A percentile compares a stretch with the other conserved stretches of the same genome.
Conservation (phyloP, 2,329 filamentous ascomycete species). For the Corynespora cassiicola region DNA sequence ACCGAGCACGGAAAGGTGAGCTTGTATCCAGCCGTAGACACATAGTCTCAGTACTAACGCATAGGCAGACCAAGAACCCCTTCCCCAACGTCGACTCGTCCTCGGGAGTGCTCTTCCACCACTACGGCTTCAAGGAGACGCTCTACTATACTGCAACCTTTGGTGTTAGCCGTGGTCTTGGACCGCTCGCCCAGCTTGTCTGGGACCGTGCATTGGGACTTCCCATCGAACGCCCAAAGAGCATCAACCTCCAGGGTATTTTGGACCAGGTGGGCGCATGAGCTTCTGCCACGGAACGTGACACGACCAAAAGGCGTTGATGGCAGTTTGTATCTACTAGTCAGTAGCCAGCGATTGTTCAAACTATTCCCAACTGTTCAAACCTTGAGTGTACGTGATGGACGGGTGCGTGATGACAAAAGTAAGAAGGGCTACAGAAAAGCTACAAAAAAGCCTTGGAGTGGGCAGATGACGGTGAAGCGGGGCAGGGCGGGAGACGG, state of each 20-base stretch:
- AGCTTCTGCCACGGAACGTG: too few relatives aligned
- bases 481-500: too few relatives aligned
- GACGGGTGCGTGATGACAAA: too few relatives aligned
- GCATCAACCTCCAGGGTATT: conserved; percentile 88
- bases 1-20: conserved; percentile 87
- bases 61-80: conserved; percentile 81
- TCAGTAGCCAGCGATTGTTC: too few relatives aligned
- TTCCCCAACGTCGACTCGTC: conserved; percentile 96
- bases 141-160: conserved; percentile 86
- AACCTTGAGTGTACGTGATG: too few relatives aligned
- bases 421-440: too few relatives aligned
- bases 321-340: too few relatives aligned
- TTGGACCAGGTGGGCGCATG: conserved; percentile 63
- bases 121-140: conserved; percentile 97
- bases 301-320: too few relatives aligned
- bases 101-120: conserved; percentile 94
- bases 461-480: too few relatives aligned
- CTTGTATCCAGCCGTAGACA: neutral
- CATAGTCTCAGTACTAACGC: conserved; percentile 12
- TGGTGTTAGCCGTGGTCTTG: conserved; percentile 75
- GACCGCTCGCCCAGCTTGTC: conserved; percentile 90
- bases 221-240: conserved; percentile 98
- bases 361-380: too few relatives aligned
- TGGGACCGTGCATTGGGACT: conserved; percentile 94
- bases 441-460: too few relatives aligned